A percentile compares a stretch with the other conserved stretches of the same genome.
phyloP scores from a whole-genome alignment of 129 eudicot genomes.

The Ambrosia trifida region DNA sequence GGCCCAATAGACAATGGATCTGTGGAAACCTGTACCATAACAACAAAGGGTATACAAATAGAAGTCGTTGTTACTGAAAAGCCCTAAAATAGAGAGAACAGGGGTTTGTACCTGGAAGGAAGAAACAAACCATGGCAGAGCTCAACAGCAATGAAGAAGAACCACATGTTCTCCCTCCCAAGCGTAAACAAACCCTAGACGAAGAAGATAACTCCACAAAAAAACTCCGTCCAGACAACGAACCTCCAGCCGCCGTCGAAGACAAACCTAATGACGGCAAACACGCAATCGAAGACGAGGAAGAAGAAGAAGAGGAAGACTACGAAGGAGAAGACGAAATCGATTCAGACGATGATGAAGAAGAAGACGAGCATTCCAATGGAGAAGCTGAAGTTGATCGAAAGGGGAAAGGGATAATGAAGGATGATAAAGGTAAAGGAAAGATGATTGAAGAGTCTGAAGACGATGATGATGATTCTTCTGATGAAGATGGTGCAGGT shows the following conservation, averaged over 20 bases:
- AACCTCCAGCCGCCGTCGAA: slow-evolving; percentile 19
- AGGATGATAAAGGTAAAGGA: slow-evolving; percentile 76
- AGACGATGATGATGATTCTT: slow-evolving; percentile 53
- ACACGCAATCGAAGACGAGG: slow-evolving; percentile 31
- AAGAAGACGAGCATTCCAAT: slow-evolving; percentile 27
- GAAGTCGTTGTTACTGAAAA: slow-evolving; percentile 16
- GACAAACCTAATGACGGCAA: slow-evolving; percentile 19
- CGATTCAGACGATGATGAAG: slow-evolving; percentile 31
- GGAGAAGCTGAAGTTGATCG: slow-evolving; percentile 45
- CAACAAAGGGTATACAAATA: not conserved
- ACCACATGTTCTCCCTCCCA: slow-evolving; percentile 43
- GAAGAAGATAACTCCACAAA: slow-evolving; percentile 35
- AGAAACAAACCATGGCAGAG: slow-evolving; percentile 46
- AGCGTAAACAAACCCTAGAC: slow-evolving; percentile 36
- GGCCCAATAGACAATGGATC: not conserved
- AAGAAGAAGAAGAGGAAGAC: slow-evolving; percentile 41
- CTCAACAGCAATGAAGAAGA: slow-evolving; percentile 43
- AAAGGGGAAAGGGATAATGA: slow-evolving; percentile 67
- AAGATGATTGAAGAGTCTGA: slow-evolving; percentile 65
- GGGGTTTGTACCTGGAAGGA: slow-evolving; percentile 18
- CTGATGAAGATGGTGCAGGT: slow-evolving; percentile 39
- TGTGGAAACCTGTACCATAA: not conserved
- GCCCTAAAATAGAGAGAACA: slow-evolving; percentile 28
- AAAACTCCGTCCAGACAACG: slow-evolving; percentile 41
- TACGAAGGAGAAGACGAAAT: slow-evolving; percentile 21